phyloP scores from a whole-genome alignment of 805 yeast species.

The Metschnikowia colocasiae region DNA sequence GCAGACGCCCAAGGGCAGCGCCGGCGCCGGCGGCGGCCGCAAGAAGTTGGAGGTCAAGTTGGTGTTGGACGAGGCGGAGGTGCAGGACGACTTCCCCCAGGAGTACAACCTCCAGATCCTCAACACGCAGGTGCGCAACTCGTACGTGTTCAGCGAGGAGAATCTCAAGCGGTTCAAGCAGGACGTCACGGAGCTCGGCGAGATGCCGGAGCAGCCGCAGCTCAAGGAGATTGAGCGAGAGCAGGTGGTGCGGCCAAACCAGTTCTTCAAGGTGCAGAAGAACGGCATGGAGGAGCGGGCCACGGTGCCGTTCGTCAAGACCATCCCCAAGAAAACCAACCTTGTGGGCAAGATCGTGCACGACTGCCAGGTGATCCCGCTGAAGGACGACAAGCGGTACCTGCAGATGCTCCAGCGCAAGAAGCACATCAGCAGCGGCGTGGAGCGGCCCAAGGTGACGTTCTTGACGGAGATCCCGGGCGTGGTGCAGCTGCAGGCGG shows the following conservation, averaged over 20 bases:
- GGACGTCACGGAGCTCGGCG: constrained; percentile 48
- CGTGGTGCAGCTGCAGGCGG: constrained; percentile 80
- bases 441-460: constrained; percentile 60
- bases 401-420: constrained; percentile 51
- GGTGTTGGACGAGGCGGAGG: constrained; percentile 43
- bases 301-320: constrained; percentile 76
- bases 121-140: constrained; percentile 77
- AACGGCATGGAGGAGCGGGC: constrained; percentile 31
- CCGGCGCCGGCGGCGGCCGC: constrained; percentile 1
- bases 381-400: constrained; percentile 68
- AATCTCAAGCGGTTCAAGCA: constrained; percentile 39
- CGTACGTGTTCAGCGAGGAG: constrained; percentile 84
- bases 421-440: constrained; percentile 44
- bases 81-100: constrained; percentile 55
- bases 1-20: constrained; percentile 32
- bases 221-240: constrained; percentile 31
- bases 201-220: constrained; percentile 51
- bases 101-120: constrained; percentile 78
- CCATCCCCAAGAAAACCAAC: constrained; percentile 85
- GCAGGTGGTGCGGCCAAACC: constrained; percentile 14
- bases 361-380: constrained; percentile 86
- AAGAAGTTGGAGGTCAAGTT: constrained; percentile 50
- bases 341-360: constrained; percentile 85
- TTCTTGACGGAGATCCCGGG: constrained; percentile 80
- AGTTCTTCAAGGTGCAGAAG: constrained; percentile 32